Percentiles rank a stretch among this genome's conserved stretches.
phyloP scores from a whole-genome alignment of 352 stramenopile genomes.

The Phytophthora sp. region DNA sequence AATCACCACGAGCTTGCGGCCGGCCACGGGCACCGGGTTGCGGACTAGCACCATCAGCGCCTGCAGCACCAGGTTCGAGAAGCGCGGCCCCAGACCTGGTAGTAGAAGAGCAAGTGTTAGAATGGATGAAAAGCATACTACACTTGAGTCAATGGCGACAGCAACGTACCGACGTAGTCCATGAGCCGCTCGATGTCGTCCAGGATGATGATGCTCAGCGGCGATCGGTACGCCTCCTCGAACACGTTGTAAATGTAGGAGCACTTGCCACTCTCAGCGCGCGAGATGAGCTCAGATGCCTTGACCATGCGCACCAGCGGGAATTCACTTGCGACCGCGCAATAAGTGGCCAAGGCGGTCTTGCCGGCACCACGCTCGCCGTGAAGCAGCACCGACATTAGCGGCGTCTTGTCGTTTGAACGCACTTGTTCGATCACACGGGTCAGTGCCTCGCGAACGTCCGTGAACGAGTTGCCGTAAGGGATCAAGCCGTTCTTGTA shows the following conservation, averaged over 20 bases:
- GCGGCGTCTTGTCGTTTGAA: conserved; percentile 94
- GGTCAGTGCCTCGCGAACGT: conserved; percentile 91
- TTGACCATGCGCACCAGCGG: conserved; percentile 98
- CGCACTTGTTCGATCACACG: conserved; percentile 96
- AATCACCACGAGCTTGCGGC: conserved; percentile 96
- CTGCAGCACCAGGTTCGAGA: conserved; percentile 99
- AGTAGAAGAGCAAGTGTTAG: conserved; percentile 11
- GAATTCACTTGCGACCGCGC: conserved; percentile 96
- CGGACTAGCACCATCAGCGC: conserved; percentile 98
- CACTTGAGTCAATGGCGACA: neutral
- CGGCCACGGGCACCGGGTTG: conserved; percentile 94
- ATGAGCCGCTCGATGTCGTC: conserved; percentile 99
- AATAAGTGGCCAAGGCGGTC: conserved; percentile 97
- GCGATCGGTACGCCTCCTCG: conserved; percentile 98
- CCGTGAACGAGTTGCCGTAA: conserved; percentile 95
- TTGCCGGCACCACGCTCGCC: conserved; percentile 95
- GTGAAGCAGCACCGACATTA: conserved; percentile 98
- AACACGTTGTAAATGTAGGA: conserved; percentile 95
- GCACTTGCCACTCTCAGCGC: conserved; percentile 94
- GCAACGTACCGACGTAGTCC: conserved; percentile 91
- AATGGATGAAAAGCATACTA: neutral
- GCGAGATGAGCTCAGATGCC: conserved; percentile 97
- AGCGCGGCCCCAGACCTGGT: conserved; percentile 93
- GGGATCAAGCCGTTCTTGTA: conserved; percentile 97
- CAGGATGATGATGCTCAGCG: conserved; percentile 98